Base-by-base conservation (phyloP, 768 basidiomycete genomes). In the Serpula lacrymans region DNA sequence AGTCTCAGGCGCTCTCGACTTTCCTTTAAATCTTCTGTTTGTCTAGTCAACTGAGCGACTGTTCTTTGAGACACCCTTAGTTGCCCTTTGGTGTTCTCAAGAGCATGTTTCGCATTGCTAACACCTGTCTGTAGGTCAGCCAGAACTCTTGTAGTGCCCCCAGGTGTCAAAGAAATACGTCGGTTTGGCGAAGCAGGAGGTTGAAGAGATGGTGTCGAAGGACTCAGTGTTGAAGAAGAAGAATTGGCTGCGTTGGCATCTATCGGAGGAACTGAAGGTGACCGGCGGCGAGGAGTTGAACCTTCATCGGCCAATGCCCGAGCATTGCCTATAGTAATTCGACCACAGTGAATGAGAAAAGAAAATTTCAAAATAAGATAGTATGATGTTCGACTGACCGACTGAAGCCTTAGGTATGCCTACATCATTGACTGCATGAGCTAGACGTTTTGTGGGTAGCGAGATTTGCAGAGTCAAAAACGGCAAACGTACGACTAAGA, bases 21-120 rank as follows among this genome's bases (percentile, higher is more conserved):
- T 58, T 93, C 91, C 58, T 91, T 92, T 57, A 92, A 59, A 59
- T 94, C 91, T 58, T 93, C 91, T 18, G 84, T 84, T 62, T 88
- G 87, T 31, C 89, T 69, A 27, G 89, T 91, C 30, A 92, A 62
- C 58, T 87, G 84, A 21, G 88, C 88, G 9, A 92, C 91, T 34
- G 79, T 82, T 43, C 89, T 70, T 58, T 94, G 90, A 7, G 84
- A 84, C 29, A 90, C 59, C 44, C 91, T 64, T 32, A 94, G 68
- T 58, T 94, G 91, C 14, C 77, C 67, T 55, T 88, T 87, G 9
- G 91, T 89, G 55, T 90, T 89, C 59, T 94, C 91, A 42, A 94
- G 68, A 36, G 88, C 88, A 46, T 80, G 83, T 35, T 81, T 74
- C 21, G 88, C 84, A 48, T 84, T 82, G 31, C 82, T 69, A 6